Base-by-base conservation (phyloP, 2,329 filamentous ascomycete genomes). In the Cladosporium sp. region DNA sequence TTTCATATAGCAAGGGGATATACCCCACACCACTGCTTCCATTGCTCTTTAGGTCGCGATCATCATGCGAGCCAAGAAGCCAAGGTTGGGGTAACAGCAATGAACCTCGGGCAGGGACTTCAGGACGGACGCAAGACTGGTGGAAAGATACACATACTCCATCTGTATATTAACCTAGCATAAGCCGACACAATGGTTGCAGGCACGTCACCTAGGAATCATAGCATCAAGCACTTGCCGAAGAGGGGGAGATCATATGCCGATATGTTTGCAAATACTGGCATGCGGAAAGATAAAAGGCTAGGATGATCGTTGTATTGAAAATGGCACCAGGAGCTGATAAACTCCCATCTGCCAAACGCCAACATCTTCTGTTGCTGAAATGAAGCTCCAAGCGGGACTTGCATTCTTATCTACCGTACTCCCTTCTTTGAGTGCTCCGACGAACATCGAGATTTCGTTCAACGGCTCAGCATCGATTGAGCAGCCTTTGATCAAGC, bases 401-500 rank as follows among this genome's bases (percentile, higher is more conserved):
- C 17, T 48, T 3, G 9, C 17, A 8, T 35, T 48, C 24, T n/a
- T 48, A 1, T 48, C 45, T 9, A 25, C 34, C 22, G 45, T 28
- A 20, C 2, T 48, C 12, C 28, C 24, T 13, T 17, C 45, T 4
- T 20, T 35, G 45, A 22, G 28, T 34, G 45, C 45, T 19, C 28
- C 28, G 7, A 35, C 45, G 19, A 35, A 28, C 28, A 48, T 32
- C 17, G 25, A 48, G 3, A 35, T 17, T 20, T 28, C 45, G 13
- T 12, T 15, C 28, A 48, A 48, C 20, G 17, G 25, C 25, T 35
- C 45, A 19, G 25, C 25, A 13, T 17, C 1, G 19, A 25, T 20
- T 22, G 25, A 48, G 8, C 45, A 48, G 10, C 40, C 52, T 20
- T 47, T 56, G 32, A 48, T 56, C 39, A 47, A 36, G 10, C 45